A percentile compares a stretch with the other conserved stretches of the same genome.
phyloP scores from a whole-genome alignment of 345 rosid species.

The Camelina sativa region DNA sequence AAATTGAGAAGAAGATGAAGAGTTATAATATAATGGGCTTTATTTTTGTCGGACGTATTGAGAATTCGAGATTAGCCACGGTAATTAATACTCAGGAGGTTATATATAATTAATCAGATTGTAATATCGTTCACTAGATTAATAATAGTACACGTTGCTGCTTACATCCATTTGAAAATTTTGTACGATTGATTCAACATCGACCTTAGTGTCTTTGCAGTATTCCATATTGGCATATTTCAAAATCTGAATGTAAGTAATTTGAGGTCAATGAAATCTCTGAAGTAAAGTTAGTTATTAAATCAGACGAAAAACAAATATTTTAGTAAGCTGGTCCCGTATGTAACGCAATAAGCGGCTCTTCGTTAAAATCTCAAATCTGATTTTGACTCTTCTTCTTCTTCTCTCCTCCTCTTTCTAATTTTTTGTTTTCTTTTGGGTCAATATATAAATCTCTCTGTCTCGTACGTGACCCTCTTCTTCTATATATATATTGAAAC shows the following conservation, averaged over 20 bases:
- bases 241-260: too few relatives aligned
- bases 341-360: slow-evolving; percentile 5
- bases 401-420: background rate
- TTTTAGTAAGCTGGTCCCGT: background rate
- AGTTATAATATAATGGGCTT: background rate
- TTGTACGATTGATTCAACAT: background rate
- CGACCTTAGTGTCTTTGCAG: background rate
- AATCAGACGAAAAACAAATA: background rate
- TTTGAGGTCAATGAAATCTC: background rate
- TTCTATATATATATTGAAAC: slow-evolving; percentile 20
- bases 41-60: background rate
- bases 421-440: background rate
- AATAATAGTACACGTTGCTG: background rate
- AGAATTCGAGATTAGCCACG: too few relatives aligned
- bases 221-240: too few relatives aligned
- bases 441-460: slow-evolving; percentile 11
- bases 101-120: too few relatives aligned
- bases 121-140: too few relatives aligned
- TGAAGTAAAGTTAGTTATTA: background rate
- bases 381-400: background rate
- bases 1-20: background rate
- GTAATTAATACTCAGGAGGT: background rate
- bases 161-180: background rate
- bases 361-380: slow-evolving; percentile 1
- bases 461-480: slow-evolving; percentile 6